Evolutionary conservation across 768 basidiomycete species (phyloP), one percentile per base, ranked within the genome.

Genomic region (Boletus reticulatus): DNA sequence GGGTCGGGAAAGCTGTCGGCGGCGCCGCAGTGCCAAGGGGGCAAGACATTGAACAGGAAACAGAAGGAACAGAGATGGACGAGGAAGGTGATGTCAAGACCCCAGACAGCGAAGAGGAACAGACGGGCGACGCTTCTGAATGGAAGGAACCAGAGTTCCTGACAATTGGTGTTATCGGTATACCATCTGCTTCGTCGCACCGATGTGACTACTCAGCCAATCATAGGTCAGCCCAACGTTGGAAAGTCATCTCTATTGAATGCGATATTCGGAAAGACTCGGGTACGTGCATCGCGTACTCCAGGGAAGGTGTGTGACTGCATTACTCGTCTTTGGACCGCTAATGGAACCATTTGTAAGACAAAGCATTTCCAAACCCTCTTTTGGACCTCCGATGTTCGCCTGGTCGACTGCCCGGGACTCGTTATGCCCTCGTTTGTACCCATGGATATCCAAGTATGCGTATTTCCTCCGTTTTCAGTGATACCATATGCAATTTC

Each of bases 281-380:
- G 82, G 69, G 94, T 97, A 5, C 81, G 84, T 57, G 90, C 92
- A 13, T 93, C 90, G 1, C 84, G 84, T 55, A 94, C 89, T 0
- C 92, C 93, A 1, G 93, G 93, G 48, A 95, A 94, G 79, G 90
- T 88, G 42, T 48, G 62, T 48, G 19, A 50, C 31, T 2, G 41
- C 41, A 31, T 24, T 19, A 19, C 32, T 24, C 42, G 27, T 44
- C 12, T 43, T 52, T 24, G 8, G 19, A 42, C 14, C 13, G 36
- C 42, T 46, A 22, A 43, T 49, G 51, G 7, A 50, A 42, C 14
- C 9, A 48, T 46, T 12, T 29, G 4, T 59, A 89, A 29, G 92
- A 97, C 94, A 4, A 97, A 96, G 72, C 94, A 97, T 68, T 93
- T 94, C 67, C 93, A 98, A 69, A 98, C 95, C 0, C 80, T 96